phyloP scores from a whole-genome alignment of 768 basidiomycete species.

The Multifurca ochricompacta region DNA sequence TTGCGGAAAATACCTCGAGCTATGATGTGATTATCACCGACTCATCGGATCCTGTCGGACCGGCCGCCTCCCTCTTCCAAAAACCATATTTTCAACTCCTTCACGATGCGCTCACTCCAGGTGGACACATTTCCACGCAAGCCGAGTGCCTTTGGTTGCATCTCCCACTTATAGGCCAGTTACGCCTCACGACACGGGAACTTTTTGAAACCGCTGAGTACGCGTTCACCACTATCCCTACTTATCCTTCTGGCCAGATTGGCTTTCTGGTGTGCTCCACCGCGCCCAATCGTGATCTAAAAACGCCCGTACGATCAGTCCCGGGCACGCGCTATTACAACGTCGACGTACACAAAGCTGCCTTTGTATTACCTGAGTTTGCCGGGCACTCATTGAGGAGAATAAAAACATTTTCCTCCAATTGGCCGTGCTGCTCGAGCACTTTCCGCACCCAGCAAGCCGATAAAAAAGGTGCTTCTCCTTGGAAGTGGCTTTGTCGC shows the following conservation, averaged over 20 bases:
- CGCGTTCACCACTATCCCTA: slow-evolving; percentile 94
- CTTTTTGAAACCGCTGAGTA: slow-evolving; percentile 83
- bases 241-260: slow-evolving; percentile 97
- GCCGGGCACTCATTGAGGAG: slow-evolving; percentile 63
- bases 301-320: slow-evolving; percentile 65
- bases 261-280: slow-evolving; percentile 90
- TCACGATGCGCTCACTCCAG: slow-evolving; percentile 80
- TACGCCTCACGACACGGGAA: slow-evolving; percentile 56
- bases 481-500: slow-evolving; percentile 96
- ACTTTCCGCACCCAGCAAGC: slow-evolving; percentile 35
- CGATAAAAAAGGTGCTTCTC: slow-evolving; percentile 70
- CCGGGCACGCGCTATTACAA: slow-evolving; percentile 79
- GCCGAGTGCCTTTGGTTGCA: slow-evolving; percentile 96
- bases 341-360: slow-evolving; percentile 63
- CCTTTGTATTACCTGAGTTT: slow-evolving; percentile 94
- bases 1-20: slow-evolving; percentile 73
- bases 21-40: slow-evolving; percentile 99
- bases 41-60: slow-evolving; percentile 96
- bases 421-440: slow-evolving; percentile 60
- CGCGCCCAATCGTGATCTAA: slow-evolving; percentile 59
- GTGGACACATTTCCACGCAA: slow-evolving; percentile 92
- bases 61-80: slow-evolving; percentile 90
- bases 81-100: slow-evolving; percentile 96
- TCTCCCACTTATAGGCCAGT: slow-evolving; percentile 72
- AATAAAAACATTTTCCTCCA: slow-evolving; percentile 55